Percentiles rank a stretch among this genome's conserved stretches.
Evolutionary conservation across 768 basidiomycete genomes (phyloP).

Genomic region (Naganishia friedmannii): DNA sequence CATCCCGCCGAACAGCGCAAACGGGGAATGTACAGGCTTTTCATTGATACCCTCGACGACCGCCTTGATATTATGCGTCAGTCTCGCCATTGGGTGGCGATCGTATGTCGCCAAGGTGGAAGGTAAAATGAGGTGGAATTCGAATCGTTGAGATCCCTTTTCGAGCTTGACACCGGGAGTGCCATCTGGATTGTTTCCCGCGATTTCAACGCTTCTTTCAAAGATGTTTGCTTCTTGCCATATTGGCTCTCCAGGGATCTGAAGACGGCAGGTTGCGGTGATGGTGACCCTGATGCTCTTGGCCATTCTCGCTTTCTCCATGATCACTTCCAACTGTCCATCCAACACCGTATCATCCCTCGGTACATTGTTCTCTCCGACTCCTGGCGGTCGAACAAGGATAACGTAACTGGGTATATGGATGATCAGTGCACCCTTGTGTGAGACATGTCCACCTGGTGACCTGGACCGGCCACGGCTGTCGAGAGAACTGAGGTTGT

Average conservation of each 20-base stretch:
- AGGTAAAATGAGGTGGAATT: conserved; percentile 44
- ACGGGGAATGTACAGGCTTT: conserved; percentile 12
- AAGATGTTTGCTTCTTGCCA: conserved; percentile 41
- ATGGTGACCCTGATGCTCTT: conserved; percentile 29
- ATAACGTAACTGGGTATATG: conserved; percentile 28
- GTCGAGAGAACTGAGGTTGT: conserved; percentile 22
- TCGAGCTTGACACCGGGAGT: conserved; percentile 38
- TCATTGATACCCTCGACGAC: conserved; percentile 36
- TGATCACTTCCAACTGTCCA: conserved; percentile 44
- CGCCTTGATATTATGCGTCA: conserved; percentile 39
- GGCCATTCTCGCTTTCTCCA: conserved; percentile 41
- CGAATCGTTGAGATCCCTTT: conserved; percentile 43
- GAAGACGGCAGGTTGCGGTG: conserved; percentile 22
- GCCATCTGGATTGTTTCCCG: conserved; percentile 31
- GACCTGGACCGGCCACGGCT: conserved; percentile 17
- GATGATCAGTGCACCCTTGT: conserved; percentile 30
- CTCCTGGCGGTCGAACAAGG: conserved; percentile 27
- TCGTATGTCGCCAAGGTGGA: conserved; percentile 44
- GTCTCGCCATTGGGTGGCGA: conserved; percentile 37
- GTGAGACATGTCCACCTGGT: conserved; percentile 22
- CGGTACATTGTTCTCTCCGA: conserved; percentile 31
- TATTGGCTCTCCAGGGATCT: conserved; percentile 24
- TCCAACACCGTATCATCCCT: conserved; percentile 45
- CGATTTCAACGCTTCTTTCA: conserved; percentile 38
- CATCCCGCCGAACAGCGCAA: conserved; percentile 24